Evolutionary conservation across 176 grass and related monocot genomes (phyloP), one percentile per base, ranked within the genome.

Genomic region (Zoysia japonica): DNA sequence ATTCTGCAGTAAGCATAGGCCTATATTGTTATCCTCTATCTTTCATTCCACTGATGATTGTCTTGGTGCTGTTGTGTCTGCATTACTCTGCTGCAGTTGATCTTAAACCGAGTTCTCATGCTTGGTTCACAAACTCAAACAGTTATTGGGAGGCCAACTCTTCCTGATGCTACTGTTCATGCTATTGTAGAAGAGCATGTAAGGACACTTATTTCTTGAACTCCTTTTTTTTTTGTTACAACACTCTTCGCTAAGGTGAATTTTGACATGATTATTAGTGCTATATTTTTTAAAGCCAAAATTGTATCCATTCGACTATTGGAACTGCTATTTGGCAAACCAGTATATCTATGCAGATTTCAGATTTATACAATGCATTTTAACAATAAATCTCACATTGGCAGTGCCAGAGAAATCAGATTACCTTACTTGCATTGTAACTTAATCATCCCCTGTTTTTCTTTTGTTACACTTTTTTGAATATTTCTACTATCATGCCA

Each of bases 111-210:
- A 83, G 90, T 98, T 85, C 82, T 98, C 66, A 95, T 98, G 92
- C 82, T 98, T 83, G 92, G 96, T 8, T 91, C 96, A 55, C 86
- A 89, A 95, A 76, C 67, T 60, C 78, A 95, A 85, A 99, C 96
- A 70, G 78, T 95, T 48, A 93, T 99, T 77, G 96, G 96, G 20
- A 93, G 96, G 71, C 96, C 96, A 84, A 75, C 61, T 71, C 65
- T 99, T 85, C 53, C 80, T 76, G 90, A 91, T 79, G 88, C 92
- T n/a, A 7, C 69, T 77, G 90, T 99, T 61, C 96, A 99, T 82
- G 96, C 96, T 76, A 81, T 95, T 36, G 90, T 99, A 52, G 96
- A 99, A 88, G 96, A 95, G 63, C 96, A 99, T 91, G 96, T 99
- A 87, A 95, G 94, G 19, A 13, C n/a, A 47, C 70, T 54, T 49